A percentile compares a stretch with the other conserved stretches of the same genome.
Evolutionary conservation across 2,329 filamentous ascomycete genomes (phyloP).

Genomic region (Trichoderma oligosporum): DNA sequence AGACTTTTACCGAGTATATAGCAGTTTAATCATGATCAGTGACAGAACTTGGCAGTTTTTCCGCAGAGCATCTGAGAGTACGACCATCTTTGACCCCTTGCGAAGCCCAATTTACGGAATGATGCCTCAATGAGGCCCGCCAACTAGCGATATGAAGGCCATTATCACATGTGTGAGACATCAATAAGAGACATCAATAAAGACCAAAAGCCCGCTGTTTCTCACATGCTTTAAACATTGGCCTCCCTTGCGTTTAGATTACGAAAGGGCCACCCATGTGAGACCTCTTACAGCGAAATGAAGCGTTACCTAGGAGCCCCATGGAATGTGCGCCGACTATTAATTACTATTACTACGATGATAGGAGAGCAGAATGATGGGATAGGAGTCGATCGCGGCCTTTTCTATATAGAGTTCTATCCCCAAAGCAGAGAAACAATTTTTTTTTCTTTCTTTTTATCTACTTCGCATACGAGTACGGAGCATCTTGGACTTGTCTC

Average conservation of each 20-base stretch:
- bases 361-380: neutral
- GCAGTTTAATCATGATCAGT: neutral
- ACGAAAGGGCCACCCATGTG: neutral
- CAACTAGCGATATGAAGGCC: neutral
- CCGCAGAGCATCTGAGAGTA: neutral
- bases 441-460: neutral
- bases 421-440: neutral
- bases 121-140: neutral
- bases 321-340: slow-evolving; percentile 6
- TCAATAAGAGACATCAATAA: too few species aligned
- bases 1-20: too few species aligned
- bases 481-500: neutral
- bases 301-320: slow-evolving; percentile 2
- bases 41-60: neutral
- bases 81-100: neutral
- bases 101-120: neutral
- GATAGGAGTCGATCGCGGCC: neutral
- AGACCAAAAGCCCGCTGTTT: slow-evolving; percentile 4
- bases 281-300: slow-evolving; percentile 14
- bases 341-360: neutral
- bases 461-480: neutral
- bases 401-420: neutral
- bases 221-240: slow-evolving; percentile 1
- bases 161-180: slow-evolving; percentile 15
- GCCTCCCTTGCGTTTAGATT: slow-evolving; percentile 9